Evolutionary conservation across 176 grass and related monocot species (phyloP), one percentile per base, ranked within the genome.

Genomic region (Elymus sibiricus): DNA sequence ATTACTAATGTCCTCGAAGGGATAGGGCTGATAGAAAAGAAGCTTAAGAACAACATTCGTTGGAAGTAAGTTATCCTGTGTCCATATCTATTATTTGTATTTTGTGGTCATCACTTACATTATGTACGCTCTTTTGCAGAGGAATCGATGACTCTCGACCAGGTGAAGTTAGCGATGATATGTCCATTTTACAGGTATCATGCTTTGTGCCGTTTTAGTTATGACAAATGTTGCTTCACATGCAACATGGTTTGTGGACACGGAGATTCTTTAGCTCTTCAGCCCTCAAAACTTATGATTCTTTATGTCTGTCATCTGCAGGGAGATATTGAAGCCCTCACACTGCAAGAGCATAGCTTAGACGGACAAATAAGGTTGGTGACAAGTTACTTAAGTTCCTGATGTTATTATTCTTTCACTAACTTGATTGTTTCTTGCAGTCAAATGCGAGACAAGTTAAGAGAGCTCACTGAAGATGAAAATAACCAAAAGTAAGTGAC

Each of bases 1-100:
- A 93, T 98, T 51, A 98, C 95, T 72, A 95, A 93, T 95, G 93
- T 98, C 68, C 95, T 98, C 2, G 95, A 95, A 98, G 95, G 95
- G 39, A 93, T 92, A 87, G 95, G 93, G 13, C 83, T 98, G 64
- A 93, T 95, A 92, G 95, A 98, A 90, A 98, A 98, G 88, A 93
- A 93, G 86, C 87, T 89, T 71, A 98, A 95, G 83, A 98, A 95
- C 80, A 91, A 81, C 85, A 92, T 95, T 69, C 88, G 78, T 80
- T 95, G 95, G 95, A 98, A 95, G 95, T 98, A 98, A 88, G 80
- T 74, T 64, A 84, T 88, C 76, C 11, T 80, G 13, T 77, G 9
- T 59, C 29, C 29, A 53, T 85, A 76, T 87, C 7, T 87, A 3
- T 76, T 5, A 19, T 64, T 82, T 11, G 16, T 66, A 21, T 44